These are phyloP conservation scores for Chlamydomonas applanata DNA, from an alignment of 139 green algal species.

Conservation along the genomic window DNA sequence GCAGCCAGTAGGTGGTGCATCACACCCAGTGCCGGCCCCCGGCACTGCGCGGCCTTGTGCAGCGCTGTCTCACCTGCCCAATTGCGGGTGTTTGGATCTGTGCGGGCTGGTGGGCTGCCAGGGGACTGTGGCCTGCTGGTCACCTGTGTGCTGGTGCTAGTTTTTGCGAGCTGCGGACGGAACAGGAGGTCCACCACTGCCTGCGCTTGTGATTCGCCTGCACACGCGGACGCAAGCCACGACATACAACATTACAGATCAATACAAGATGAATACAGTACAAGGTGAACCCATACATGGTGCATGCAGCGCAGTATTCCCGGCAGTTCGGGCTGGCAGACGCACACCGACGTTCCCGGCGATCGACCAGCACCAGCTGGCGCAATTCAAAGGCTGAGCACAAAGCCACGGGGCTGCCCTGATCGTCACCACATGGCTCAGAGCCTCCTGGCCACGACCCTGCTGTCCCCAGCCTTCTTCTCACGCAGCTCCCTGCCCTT, in stretches of 20 bases:
- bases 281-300: too few relatives aligned
- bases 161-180: neutral
- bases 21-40: neutral
- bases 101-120: neutral
- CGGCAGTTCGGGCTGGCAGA: too few relatives aligned
- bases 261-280: too few relatives aligned
- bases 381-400: neutral
- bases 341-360: neutral
- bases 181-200: neutral
- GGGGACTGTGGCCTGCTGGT: neutral
- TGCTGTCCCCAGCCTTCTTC: too few relatives aligned
- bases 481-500: too few relatives aligned
- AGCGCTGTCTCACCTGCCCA: conserved; percentile 9
- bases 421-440: neutral
- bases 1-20: conserved; percentile 19
- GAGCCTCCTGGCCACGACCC: too few relatives aligned
- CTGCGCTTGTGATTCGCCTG: neutral
- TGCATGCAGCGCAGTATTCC: too few relatives aligned
- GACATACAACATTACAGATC: too few relatives aligned
- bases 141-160: neutral
- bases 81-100: conserved; percentile 14
- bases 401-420: too few relatives aligned
- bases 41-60: conserved; percentile 17
- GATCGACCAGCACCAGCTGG: neutral
- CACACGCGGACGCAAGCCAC: too few relatives aligned